Evolutionary conservation across 208 protist genomes (phyloP).

Genomic region (Acanthamoeba healyi): DNA sequence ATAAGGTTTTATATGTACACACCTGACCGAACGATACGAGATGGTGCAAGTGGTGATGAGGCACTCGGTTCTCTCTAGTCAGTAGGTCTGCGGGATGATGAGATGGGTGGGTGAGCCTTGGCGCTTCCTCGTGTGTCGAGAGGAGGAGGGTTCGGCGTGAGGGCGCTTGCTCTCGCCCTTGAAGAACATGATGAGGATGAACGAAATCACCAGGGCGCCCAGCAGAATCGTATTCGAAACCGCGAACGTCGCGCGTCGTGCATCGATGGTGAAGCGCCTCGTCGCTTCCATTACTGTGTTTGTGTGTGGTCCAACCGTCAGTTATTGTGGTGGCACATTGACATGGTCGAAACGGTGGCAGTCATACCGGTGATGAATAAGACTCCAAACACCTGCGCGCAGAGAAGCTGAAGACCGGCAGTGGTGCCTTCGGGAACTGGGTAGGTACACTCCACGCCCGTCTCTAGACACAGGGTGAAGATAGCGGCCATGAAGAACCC

Average conservation of each 20-base stretch:
- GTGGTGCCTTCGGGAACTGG: conserved; percentile 22
- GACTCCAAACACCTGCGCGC: conserved; percentile 25
- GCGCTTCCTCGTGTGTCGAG: too few relatives aligned
- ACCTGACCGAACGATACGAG: too few relatives aligned
- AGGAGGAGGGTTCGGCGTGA: too few relatives aligned
- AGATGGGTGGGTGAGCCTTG: too few relatives aligned
- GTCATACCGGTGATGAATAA: conserved; percentile 7
- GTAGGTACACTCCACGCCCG: conserved; percentile 2
- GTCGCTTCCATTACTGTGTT: conserved; percentile 37
- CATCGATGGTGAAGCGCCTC: not conserved
- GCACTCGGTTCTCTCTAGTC: too few relatives aligned
- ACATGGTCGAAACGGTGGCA: not conserved
- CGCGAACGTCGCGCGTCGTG: not conserved
- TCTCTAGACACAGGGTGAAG: conserved; percentile 20
- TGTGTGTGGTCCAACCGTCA: too few relatives aligned
- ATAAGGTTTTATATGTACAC: too few relatives aligned
- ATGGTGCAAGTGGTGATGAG: too few relatives aligned
- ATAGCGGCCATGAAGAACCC: conserved; percentile 38
- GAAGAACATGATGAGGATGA: conserved; percentile 23
- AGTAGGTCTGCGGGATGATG: too few relatives aligned
- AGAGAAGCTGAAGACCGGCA: conserved; percentile 4
- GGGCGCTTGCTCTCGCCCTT: conserved; percentile 30
- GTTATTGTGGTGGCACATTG: too few relatives aligned
- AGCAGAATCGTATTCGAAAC: conserved; percentile 7
- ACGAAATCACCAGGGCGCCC: not conserved